Conservation (phyloP, 2,329 filamentous ascomycete species). For the Monosporascus sp. region DNA sequence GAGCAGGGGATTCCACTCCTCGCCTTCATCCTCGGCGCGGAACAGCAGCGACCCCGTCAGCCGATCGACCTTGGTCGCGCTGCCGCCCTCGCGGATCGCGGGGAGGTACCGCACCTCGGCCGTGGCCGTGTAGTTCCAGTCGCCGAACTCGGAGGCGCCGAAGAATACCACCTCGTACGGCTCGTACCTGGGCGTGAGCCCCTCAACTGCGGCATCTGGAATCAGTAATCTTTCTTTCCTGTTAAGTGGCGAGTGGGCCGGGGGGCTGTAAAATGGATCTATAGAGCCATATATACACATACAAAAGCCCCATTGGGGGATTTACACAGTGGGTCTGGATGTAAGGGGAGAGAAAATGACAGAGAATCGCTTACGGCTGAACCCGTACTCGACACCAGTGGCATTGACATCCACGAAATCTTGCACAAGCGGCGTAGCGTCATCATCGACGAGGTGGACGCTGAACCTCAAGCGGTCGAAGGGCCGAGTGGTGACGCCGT, state of each 20-base stretch:
- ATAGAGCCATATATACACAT: too few relatives aligned
- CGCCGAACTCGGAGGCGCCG: constrained; percentile 26
- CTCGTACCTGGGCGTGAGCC: constrained; percentile 23
- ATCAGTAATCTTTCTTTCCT: too few relatives aligned
- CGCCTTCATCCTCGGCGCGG: constrained; percentile 29
- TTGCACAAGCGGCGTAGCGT: constrained; percentile 26
- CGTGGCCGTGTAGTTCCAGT: constrained; percentile 29
- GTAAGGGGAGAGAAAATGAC: too few relatives aligned
- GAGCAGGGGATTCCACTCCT: constrained; percentile 35
- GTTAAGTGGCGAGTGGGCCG: too few relatives aligned
- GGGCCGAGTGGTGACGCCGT: constrained; percentile 13
- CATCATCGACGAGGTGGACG: constrained; percentile 29
- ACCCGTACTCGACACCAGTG: constrained; percentile 30
- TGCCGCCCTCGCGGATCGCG: constrained; percentile 33
- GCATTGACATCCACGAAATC: constrained; percentile 29
- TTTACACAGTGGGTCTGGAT: too few relatives aligned
- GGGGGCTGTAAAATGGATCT: too few relatives aligned
- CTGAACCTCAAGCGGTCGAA: constrained; percentile 29
- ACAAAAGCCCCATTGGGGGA: too few relatives aligned
- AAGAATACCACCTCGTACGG: constrained; percentile 36
- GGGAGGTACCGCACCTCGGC: constrained; percentile 38
- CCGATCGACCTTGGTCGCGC: constrained; percentile 41
- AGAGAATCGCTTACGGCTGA: constrained; percentile 17
- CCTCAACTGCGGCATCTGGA: too few relatives aligned
- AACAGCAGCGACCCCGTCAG: constrained; percentile 38